These are phyloP conservation scores for Cryoendolithus antarcticus DNA, from an alignment of 2,329 filamentous ascomycete genomes.

Conservation along the genomic window DNA sequence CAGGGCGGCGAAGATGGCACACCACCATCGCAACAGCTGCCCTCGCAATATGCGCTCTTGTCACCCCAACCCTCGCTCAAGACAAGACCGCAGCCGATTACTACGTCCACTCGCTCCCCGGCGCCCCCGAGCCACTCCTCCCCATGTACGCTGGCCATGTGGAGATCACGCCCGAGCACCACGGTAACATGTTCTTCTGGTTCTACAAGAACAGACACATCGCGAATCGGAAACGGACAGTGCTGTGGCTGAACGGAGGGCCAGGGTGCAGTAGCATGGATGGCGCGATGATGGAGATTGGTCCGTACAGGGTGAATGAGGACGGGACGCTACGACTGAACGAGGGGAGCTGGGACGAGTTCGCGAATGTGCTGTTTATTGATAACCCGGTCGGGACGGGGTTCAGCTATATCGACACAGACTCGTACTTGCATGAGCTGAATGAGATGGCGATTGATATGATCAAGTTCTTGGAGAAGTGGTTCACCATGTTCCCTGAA, in stretches of 20 bases:
- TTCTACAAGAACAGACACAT: conserved; percentile 94
- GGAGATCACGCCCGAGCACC: conserved; percentile 70
- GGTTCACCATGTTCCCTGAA: conserved; percentile 80
- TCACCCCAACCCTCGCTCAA: conserved; percentile 16
- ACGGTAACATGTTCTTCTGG: conserved; percentile 98
- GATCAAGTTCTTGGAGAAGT: conserved; percentile 78
- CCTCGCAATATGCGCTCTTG: conserved; percentile 6
- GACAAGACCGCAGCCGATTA: conserved; percentile 68
- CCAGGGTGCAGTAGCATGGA: conserved; percentile 97
- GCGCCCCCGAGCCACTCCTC: conserved; percentile 64
- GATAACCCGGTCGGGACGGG: conserved; percentile 95
- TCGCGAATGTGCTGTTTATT: conserved; percentile 90
- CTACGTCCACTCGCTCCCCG: conserved; percentile 74
- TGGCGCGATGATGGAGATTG: conserved; percentile 90
- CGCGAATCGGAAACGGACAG: conserved; percentile 75
- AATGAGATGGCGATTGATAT: conserved; percentile 85
- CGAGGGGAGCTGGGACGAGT: conserved; percentile 97
- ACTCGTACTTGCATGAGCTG: conserved; percentile 76
- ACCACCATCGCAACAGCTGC: conserved; percentile 8
- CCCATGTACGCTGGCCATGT: conserved; percentile 99
- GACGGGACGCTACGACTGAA: conserved; percentile 63
- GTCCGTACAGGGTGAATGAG: conserved; percentile 76
- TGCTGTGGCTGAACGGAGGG: conserved; percentile 95
- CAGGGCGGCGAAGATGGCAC: too few relatives aligned
- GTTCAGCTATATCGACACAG: conserved; percentile 86